Percentiles rank a stretch among this genome's conserved stretches.
These are phyloP conservation scores for Vanderwaltozyma yarrowii DNA, from an alignment of 805 yeast genomes.

Conservation along the genomic window DNA sequence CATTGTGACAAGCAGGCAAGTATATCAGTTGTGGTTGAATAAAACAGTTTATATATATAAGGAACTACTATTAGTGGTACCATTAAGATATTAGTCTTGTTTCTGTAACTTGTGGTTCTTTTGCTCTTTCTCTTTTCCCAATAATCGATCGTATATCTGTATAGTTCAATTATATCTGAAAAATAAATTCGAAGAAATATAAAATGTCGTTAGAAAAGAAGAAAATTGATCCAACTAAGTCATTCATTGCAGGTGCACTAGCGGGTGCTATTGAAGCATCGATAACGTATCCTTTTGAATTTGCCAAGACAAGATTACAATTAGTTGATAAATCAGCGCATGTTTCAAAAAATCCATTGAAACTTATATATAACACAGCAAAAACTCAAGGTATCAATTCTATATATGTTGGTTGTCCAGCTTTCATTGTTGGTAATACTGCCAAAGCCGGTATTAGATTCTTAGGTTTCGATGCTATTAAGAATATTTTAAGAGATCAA, in stretches of 20 bases:
- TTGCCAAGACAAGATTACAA: slow-evolving; percentile 90
- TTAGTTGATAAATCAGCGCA: slow-evolving; percentile 55
- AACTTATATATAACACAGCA: slow-evolving; percentile 64
- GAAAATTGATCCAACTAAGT: slow-evolving; percentile 56
- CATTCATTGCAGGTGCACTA: slow-evolving; percentile 89
- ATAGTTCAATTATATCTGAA: no score
- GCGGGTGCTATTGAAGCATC: slow-evolving; percentile 96
- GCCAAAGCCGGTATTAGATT: slow-evolving; percentile 94
- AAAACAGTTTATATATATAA: no score
- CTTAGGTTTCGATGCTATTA: slow-evolving; percentile 84
- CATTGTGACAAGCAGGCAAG: no score
- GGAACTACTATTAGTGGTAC: no score
- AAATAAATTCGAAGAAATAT: no score
- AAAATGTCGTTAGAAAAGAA: slow-evolving; percentile 1
- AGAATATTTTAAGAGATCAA: slow-evolving; percentile 63
- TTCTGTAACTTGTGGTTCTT: no score
- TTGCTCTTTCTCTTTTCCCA: no score
- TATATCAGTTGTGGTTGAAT: not conserved
- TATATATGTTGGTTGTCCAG: slow-evolving; percentile 91
- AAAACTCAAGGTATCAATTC: slow-evolving; percentile 69
- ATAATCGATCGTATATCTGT: no score
- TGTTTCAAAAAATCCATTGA: slow-evolving; percentile 74
- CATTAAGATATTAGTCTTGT: no score
- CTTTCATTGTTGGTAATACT: slow-evolving; percentile 91
- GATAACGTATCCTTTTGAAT: slow-evolving; percentile 91